Base-by-base conservation (phyloP, 2,329 filamentous ascomycete species). In the Alternaria gaisen region DNA sequence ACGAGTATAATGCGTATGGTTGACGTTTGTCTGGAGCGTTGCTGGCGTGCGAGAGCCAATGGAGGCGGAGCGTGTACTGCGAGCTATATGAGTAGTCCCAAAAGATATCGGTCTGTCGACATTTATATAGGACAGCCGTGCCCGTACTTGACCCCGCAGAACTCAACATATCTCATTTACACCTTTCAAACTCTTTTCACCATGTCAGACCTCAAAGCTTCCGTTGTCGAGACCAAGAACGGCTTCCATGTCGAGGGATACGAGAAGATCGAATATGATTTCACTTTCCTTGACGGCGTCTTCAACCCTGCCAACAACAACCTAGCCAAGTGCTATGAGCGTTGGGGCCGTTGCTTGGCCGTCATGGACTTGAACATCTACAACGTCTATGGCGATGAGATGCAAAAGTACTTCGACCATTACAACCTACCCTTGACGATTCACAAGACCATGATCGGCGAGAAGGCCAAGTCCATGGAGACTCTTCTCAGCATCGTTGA, bases 231-330 rank as follows among this genome's bases (percentile, higher is more conserved):
- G 79, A 91, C 87, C 63, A 79, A 83, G 68, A 81, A 83, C 61
- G 90, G 89, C 38, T 91, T 91, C 79, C 87, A 90, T 66, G 89
- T 91, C 62, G 86, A 88, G 68, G 90, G 90, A 24, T 91, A 90
- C 69, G 90, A 92, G 82, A 91, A 90, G 83, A 91, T 91, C 72
- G 86, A 90, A 72, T 91, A 91, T 74, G 88, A 91, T 78, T 92
- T 92, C 76, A 87, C 87, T 56, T 91, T 92, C 78, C 84, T 91
- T 47, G 89, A 92, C 68, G 87, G 85, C 48, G 84, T 92, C 58
- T 91, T 92, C 77, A 80, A 90, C 72, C 70, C 82, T 42, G 70
- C 82, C 64, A 90, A 91, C 70, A 69, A 80, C 16, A 84, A 90
- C 68, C 83, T 92, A 10, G 87, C 89, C 16, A 79, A 87, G 28